phyloP scores from a whole-genome alignment of 768 basidiomycete species.

The Clavulina sp. region DNA sequence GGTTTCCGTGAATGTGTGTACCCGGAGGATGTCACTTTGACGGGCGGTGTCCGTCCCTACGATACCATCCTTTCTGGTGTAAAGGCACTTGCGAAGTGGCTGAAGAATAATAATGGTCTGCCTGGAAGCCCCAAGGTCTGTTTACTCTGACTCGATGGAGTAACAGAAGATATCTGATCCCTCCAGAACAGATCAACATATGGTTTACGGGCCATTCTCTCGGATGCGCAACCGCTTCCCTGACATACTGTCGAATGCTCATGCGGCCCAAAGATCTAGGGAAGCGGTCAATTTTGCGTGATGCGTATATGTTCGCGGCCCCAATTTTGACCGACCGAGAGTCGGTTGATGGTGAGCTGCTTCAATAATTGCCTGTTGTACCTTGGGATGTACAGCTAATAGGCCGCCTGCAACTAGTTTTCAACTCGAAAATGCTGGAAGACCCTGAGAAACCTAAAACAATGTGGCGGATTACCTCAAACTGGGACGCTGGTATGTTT shows the following conservation, averaged over 20 bases:
- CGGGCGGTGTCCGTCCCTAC: neutral
- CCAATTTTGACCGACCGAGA: conserved; percentile 5
- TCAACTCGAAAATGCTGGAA: conserved; percentile 2
- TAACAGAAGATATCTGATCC: no score
- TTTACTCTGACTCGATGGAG: neutral
- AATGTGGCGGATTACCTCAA: conserved; percentile 7
- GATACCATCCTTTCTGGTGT: conserved; percentile 10
- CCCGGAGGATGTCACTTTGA: neutral
- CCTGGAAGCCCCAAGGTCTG: conserved; percentile 7
- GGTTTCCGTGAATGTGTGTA: conserved; percentile 9
- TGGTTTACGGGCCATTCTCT: conserved; percentile 11
- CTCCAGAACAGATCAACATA: neutral
- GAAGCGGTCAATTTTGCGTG: conserved; percentile 1
- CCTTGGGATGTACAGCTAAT: neutral
- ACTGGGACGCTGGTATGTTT: neutral
- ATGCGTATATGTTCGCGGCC: conserved; percentile 8
- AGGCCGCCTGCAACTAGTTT: no score
- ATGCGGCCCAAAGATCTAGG: conserved; percentile 4
- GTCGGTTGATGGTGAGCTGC: conserved; percentile 1
- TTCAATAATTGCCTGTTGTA: no score
- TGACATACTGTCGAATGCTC: conserved; percentile 5
- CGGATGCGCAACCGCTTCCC: conserved; percentile 8
- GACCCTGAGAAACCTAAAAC: conserved; percentile 5
- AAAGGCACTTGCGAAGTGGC: conserved; percentile 6
- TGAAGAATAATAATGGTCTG: neutral